A percentile compares a stretch with the other conserved stretches of the same genome.
phyloP scores from a whole-genome alignment of 2,329 filamentous ascomycete species.

The Corinectria fuckeliana region DNA sequence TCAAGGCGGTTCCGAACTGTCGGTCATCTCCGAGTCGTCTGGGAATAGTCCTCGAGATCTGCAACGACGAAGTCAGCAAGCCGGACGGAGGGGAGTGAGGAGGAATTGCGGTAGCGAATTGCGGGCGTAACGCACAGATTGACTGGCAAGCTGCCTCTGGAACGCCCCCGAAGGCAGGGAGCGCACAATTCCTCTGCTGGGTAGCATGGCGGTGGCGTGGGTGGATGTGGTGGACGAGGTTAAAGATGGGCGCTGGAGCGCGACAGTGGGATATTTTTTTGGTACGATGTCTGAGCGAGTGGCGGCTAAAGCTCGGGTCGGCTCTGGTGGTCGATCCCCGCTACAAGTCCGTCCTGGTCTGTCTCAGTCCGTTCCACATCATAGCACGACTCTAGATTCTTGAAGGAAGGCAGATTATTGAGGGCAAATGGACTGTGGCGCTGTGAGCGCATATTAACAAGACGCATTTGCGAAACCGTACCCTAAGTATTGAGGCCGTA shows the following conservation, averaged over 20 bases:
- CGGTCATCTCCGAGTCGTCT: slow-evolving; percentile 44
- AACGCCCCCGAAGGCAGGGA: slow-evolving; percentile 44
- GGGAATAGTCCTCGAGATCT: slow-evolving; percentile 38
- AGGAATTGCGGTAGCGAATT: slow-evolving; percentile 10
- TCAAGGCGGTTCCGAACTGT: slow-evolving; percentile 44
- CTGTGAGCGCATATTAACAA: not conserved
- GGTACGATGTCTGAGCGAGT: slow-evolving; percentile 22
- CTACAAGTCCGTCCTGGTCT: slow-evolving; percentile 22
- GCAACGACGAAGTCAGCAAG: not conserved
- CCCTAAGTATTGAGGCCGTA: slow-evolving; percentile 15
- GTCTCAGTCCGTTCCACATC: not conserved
- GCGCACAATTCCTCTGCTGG: slow-evolving; percentile 52
- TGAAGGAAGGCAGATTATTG: not conserved
- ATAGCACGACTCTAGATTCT: not conserved
- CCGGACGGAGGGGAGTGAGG: not conserved
- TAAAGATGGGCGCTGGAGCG: slow-evolving; percentile 26
- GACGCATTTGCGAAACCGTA: slow-evolving; percentile 9
- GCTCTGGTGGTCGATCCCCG: slow-evolving; percentile 6
- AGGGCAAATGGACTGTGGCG: not conserved
- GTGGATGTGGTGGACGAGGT: slow-evolving; percentile 27
- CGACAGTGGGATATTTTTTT: slow-evolving; percentile 36
- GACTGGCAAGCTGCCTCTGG: slow-evolving; percentile 40
- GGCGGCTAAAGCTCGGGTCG: slow-evolving; percentile 47
- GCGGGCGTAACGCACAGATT: slow-evolving; percentile 35
- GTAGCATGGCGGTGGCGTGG: slow-evolving; percentile 49